Evolutionary conservation across 768 basidiomycete genomes (phyloP).

Genomic region (Lactarius evosmus): DNA sequence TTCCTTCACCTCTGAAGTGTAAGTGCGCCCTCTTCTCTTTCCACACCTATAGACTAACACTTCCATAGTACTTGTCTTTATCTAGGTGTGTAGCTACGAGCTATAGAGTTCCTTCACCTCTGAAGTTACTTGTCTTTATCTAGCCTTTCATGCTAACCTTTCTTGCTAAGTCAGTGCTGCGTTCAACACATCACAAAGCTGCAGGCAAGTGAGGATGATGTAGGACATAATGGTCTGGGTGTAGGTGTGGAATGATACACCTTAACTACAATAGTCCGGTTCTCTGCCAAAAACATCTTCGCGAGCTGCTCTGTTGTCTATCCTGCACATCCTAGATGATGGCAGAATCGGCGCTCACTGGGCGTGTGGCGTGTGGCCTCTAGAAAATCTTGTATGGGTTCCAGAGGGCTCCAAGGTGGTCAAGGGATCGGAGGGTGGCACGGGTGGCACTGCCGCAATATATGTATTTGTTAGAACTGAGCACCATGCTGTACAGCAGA

Average conservation of each 20-base stretch:
- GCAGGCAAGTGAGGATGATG: too few relatives aligned
- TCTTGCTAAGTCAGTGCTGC: too few relatives aligned
- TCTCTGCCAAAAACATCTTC: slow-evolving; percentile 65
- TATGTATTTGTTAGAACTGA: slow-evolving; percentile 96
- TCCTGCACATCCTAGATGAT: slow-evolving; percentile 58
- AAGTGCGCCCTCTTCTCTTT: too few relatives aligned
- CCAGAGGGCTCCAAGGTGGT: slow-evolving; percentile 97
- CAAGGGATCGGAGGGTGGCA: too few relatives aligned
- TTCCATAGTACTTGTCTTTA: too few relatives aligned
- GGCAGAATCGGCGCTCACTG: slow-evolving; percentile 79
- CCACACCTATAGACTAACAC: too few relatives aligned
- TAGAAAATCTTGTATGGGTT: slow-evolving; percentile 42
- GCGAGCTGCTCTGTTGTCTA: slow-evolving; percentile 78
- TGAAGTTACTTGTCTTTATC: too few relatives aligned
- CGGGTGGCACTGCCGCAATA: slow-evolving; percentile 80
- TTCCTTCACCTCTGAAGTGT: too few relatives aligned
- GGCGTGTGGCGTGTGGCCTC: slow-evolving; percentile 75
- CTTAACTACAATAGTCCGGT: slow-evolving; percentile 89
- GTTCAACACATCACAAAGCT: too few relatives aligned
- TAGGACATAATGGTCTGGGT: not conserved
- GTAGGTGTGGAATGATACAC: slow-evolving; percentile 37
- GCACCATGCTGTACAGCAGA: slow-evolving; percentile 77
- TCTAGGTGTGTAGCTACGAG: too few relatives aligned
- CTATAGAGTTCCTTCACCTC: too few relatives aligned
- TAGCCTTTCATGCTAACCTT: too few relatives aligned